Conservation (phyloP, 495 filamentous ascomycete species). For the Penicillium flavigenum region DNA sequence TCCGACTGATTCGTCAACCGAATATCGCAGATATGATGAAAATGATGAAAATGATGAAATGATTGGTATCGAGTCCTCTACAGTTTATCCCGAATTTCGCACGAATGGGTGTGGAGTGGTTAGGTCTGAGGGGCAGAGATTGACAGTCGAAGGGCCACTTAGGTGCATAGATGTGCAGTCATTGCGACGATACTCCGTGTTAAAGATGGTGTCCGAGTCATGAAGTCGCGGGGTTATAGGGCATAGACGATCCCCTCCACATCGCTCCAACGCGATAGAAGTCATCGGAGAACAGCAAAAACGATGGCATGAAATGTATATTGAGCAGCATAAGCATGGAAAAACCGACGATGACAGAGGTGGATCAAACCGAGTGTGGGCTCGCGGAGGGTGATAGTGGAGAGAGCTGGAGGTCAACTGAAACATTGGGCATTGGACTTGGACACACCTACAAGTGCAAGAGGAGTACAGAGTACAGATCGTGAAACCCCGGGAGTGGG, state of each 20-base stretch:
- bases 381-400: not conserved
- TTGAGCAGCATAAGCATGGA: not conserved
- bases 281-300: not conserved
- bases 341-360: not conserved
- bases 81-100: not conserved
- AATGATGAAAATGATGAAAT: not conserved
- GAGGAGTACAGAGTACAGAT: too few relatives aligned
- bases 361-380: not conserved
- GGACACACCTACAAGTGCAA: too few relatives aligned
- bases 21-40: not conserved
- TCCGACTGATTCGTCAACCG: not conserved
- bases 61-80: not conserved
- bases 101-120: not conserved
- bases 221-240: not conserved
- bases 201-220: not conserved
- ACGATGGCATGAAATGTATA: not conserved
- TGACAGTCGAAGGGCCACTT: constrained; percentile 3
- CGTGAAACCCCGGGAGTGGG: not conserved
- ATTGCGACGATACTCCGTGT: not conserved
- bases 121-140: not conserved
- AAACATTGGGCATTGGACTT: not conserved
- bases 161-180: not conserved
- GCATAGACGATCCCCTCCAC: not conserved
- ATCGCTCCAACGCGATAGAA: not conserved
- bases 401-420: not conserved